A percentile compares a stretch with the other conserved stretches of the same genome.
Conservation (phyloP, 2,329 filamentous ascomycete genomes). For the Thielaviopsis punctulata region DNA sequence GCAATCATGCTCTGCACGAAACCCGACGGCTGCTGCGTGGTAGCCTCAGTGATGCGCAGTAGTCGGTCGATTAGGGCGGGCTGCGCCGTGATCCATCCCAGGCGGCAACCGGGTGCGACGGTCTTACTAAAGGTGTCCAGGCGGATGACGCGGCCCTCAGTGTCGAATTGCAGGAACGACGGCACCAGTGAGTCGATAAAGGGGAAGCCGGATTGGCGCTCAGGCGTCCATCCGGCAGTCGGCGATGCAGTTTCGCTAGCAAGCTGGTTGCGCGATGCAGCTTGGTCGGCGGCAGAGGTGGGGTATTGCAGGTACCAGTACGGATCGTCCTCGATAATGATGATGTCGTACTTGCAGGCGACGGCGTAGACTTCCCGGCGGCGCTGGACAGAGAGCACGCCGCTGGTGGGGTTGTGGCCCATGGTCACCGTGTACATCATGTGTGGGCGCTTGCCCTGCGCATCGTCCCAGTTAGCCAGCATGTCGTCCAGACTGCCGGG, state of each 20-base stretch:
- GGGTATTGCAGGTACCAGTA: constrained; percentile 93
- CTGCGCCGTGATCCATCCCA: constrained; percentile 83
- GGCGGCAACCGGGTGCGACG: constrained; percentile 70
- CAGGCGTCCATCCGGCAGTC: constrained; percentile 16
- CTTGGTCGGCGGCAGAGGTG: constrained; percentile 39
- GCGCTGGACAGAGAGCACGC: constrained; percentile 54
- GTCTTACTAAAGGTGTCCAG: constrained; percentile 93
- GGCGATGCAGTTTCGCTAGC: constrained; percentile 19
- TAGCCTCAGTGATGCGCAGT: constrained; percentile 49
- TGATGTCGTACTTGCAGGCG: constrained; percentile 68
- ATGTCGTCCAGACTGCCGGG: constrained; percentile 61
- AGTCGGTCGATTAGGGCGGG: constrained; percentile 61
- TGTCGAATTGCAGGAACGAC: constrained; percentile 66
- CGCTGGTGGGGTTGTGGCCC: constrained; percentile 77
- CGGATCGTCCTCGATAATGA: constrained; percentile 87
- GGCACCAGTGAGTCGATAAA: constrained; percentile 75
- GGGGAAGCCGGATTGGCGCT: constrained; percentile 42
- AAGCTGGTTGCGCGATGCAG: constrained; percentile 27
- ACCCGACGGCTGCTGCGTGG: constrained; percentile 71
- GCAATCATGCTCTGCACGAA: constrained; percentile 77
- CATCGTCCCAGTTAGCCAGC: constrained; percentile 64
- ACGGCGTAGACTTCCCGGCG: constrained; percentile 64
- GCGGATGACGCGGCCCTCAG: constrained; percentile 72
- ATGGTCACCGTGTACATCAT: constrained; percentile 74
- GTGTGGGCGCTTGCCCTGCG: constrained; percentile 58